phyloP scores from a whole-genome alignment of 1,139 yeast species.

The Candida neerlandica region DNA sequence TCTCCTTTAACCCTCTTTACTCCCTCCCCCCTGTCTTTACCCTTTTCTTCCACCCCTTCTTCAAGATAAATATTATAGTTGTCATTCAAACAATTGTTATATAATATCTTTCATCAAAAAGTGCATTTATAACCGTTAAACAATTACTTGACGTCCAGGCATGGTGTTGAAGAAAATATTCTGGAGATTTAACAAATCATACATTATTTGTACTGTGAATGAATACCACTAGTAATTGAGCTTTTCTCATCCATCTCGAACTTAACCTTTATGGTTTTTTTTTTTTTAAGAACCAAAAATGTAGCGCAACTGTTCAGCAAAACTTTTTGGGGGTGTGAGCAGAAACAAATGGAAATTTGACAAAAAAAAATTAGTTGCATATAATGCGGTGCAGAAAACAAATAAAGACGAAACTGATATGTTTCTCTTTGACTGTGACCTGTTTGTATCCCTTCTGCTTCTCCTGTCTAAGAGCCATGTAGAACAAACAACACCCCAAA shows the following conservation, averaged over 20 bases:
- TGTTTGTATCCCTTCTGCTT: background rate
- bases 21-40: background rate
- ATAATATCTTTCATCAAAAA: background rate
- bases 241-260: background rate
- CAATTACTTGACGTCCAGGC: background rate
- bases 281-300: background rate
- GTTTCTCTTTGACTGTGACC: background rate
- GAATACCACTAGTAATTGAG: background rate
- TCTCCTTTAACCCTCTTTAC: background rate
- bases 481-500: background rate
- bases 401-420: background rate
- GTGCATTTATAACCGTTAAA: conserved; percentile 3
- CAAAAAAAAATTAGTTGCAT: background rate
- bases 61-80: background rate
- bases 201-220: background rate
- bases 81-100: no score
- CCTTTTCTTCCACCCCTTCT: background rate
- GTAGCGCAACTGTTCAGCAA: background rate
- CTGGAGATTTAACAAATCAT: background rate
- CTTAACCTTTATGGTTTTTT: background rate
- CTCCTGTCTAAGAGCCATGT: background rate
- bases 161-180: background rate
- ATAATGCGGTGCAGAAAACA: background rate
- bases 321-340: background rate
- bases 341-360: background rate